phyloP scores from a whole-genome alignment of 345 rosid genomes.

The Gossypium ekmanianum region DNA sequence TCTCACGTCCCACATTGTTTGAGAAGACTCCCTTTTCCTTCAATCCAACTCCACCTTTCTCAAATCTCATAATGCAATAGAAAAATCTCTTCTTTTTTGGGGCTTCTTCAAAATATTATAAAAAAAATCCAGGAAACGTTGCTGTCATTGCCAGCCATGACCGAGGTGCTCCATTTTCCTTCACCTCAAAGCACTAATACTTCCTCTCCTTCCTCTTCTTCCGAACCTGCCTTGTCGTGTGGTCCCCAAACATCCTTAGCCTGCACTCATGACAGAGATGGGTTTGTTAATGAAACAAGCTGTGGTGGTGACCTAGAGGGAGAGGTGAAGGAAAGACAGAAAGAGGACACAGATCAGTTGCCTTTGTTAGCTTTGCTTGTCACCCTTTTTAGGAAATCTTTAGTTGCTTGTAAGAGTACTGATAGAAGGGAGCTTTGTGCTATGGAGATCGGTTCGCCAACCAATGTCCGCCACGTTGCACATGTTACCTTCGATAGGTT shows the following conservation, averaged over 20 bases:
- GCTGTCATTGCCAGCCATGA: slow-evolving; percentile 49
- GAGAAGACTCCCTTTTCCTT: slow-evolving; percentile 25
- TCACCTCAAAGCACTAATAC: slow-evolving; percentile 42
- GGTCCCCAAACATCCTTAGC: slow-evolving; percentile 32
- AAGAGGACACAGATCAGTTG: slow-evolving; percentile 53
- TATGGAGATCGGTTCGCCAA: slow-evolving; percentile 88
- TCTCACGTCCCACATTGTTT: slow-evolving; percentile 31
- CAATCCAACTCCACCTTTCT: slow-evolving; percentile 34
- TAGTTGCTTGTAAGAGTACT: slow-evolving; percentile 52
- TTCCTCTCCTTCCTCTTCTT: slow-evolving; percentile 35
- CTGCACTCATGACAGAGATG: slow-evolving; percentile 34
- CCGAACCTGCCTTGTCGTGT: slow-evolving; percentile 17
- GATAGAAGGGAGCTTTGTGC: slow-evolving; percentile 51
- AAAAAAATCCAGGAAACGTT: slow-evolving; percentile 10
- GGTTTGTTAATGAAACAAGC: slow-evolving; percentile 12
- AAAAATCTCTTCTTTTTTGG: slow-evolving; percentile 9
- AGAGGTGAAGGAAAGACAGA: slow-evolving; percentile 20
- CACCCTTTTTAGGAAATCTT: slow-evolving; percentile 68
- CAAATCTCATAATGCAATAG: slow-evolving; percentile 6
- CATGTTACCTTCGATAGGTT: slow-evolving; percentile 95
- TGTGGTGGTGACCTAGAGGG: slow-evolving; percentile 14
- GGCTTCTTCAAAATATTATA: slow-evolving; percentile 12
- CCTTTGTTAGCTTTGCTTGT: slow-evolving; percentile 65
- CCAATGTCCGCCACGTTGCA: slow-evolving; percentile 76
- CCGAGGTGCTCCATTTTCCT: slow-evolving; percentile 74